Percentiles rank a stretch among this genome's conserved stretches.
phyloP scores from a whole-genome alignment of 2,329 filamentous ascomycete species.

The Drechslerella stenobrocha region DNA sequence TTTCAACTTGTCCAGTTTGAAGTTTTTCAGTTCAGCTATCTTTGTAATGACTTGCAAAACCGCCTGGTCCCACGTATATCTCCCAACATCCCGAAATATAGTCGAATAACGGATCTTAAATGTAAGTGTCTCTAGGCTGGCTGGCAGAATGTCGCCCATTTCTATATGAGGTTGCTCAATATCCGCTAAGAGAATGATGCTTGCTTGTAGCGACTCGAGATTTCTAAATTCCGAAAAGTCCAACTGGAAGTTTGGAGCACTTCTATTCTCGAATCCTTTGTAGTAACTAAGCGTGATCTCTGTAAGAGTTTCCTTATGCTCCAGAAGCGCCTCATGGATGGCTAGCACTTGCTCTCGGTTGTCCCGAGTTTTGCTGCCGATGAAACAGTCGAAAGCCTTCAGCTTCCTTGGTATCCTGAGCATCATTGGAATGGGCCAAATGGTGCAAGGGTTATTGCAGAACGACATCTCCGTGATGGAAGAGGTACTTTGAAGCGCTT shows the following conservation, averaged over 20 bases:
- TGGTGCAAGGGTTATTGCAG: constrained; percentile 15
- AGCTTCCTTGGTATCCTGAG: constrained; percentile 11
- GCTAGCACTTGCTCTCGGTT: constrained; percentile 5
- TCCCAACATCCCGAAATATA: background rate
- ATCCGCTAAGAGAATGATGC: constrained; percentile 19
- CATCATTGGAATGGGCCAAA: constrained; percentile 17
- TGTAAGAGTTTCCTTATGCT: constrained; percentile 14
- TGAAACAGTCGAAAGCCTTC: constrained; percentile 18
- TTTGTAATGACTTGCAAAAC: constrained; percentile 9
- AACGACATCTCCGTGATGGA: constrained; percentile 16
- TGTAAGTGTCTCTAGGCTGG: constrained; percentile 10
- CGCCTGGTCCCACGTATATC: constrained; percentile 13
- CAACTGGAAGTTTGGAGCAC: constrained; percentile 15
- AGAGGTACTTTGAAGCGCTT: constrained; percentile 5
- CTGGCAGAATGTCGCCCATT: constrained; percentile 17
- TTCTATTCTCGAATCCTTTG: constrained; percentile 17
- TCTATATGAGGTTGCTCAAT: constrained; percentile 7
- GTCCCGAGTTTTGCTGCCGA: constrained; percentile 9
- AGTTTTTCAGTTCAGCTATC: background rate
- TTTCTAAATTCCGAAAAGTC: constrained; percentile 24
- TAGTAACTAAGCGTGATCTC: constrained; percentile 23
- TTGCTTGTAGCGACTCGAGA: constrained; percentile 13
- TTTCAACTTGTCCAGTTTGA: constrained; percentile 9
- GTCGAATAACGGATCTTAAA: constrained; percentile 13
- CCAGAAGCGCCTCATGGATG: constrained; percentile 14